Evolutionary conservation across 257 asterid species (phyloP).

Genomic region (Gynochthodes officinalis): DNA sequence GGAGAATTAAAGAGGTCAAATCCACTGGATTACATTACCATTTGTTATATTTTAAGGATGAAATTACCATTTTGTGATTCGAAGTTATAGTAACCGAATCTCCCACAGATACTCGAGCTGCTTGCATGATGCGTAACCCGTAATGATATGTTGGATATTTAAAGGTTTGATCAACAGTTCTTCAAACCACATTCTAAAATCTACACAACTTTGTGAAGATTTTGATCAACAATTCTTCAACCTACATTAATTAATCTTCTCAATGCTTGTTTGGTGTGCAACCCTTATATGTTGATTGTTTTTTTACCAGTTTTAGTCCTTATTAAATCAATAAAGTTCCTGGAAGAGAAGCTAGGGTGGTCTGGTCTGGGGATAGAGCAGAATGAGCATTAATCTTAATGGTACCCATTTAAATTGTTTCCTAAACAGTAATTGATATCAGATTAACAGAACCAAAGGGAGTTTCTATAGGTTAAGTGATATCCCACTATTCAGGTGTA

Average conservation of each 20-base stretch:
- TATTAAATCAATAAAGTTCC: constrained; percentile 35
- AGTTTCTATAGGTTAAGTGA: neutral
- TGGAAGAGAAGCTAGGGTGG: constrained; percentile 23
- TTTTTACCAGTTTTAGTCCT: constrained; percentile 23
- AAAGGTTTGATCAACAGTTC: constrained; percentile 47
- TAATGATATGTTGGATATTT: constrained; percentile 48
- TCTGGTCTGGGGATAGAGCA: neutral
- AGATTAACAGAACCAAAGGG: neutral
- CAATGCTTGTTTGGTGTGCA: too few relatives aligned
- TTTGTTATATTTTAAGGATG: constrained; percentile 14
- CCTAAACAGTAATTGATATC: neutral
- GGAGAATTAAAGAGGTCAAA: neutral
- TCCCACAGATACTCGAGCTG: constrained; percentile 66
- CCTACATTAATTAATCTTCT: too few relatives aligned
- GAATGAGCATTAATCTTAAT: neutral
- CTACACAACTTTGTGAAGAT: constrained; percentile 49
- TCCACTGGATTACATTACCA: neutral
- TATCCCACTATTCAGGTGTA: neutral
- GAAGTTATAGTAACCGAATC: constrained; percentile 53
- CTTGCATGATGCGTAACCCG: constrained; percentile 50
- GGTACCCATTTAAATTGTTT: neutral
- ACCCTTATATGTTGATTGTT: constrained; percentile 16
- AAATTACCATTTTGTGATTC: constrained; percentile 53
- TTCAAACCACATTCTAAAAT: constrained; percentile 55
- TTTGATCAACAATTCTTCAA: too few relatives aligned